phyloP scores from a whole-genome alignment of 805 yeast genomes.

The Candida oleophila region DNA sequence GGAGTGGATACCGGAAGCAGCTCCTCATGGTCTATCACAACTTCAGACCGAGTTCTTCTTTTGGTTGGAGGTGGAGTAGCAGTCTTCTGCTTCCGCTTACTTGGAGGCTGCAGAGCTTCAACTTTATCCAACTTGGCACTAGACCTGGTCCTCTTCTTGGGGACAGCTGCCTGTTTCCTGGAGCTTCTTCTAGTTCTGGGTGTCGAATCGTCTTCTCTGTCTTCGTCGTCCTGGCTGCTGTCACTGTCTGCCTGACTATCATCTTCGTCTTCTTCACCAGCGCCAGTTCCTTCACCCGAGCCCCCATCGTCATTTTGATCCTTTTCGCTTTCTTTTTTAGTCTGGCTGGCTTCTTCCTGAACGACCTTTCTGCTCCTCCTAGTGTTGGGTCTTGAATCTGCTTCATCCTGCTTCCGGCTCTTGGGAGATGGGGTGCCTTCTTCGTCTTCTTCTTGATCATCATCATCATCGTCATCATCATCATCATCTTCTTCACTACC shows the following conservation, averaged over 20 bases:
- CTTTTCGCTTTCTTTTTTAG: slow-evolving; percentile 8
- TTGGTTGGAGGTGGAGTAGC: slow-evolving; percentile 11
- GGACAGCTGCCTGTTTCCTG: not conserved
- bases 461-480: slow-evolving; percentile 8
- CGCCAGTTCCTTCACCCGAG: slow-evolving; percentile 3
- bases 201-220: slow-evolving; percentile 6
- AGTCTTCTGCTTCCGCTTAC: slow-evolving; percentile 11
- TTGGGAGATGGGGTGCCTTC: slow-evolving; percentile 6
- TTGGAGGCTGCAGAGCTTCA: slow-evolving; percentile 10
- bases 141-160: slow-evolving; percentile 16
- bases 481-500: not conserved
- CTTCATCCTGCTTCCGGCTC: not conserved
- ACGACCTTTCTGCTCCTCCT: not conserved
- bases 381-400: not conserved
- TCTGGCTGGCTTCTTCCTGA: slow-evolving; percentile 6
- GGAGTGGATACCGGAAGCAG: not conserved
- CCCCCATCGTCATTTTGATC: slow-evolving; percentile 5
- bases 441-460: slow-evolving; percentile 5
- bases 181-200: slow-evolving; percentile 7
- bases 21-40: slow-evolving; percentile 9
- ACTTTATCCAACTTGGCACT: slow-evolving; percentile 10
- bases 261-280: slow-evolving; percentile 6
- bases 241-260: slow-evolving; percentile 6
- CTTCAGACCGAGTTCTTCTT: slow-evolving; percentile 14
- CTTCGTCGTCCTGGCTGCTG: slow-evolving; percentile 4